Conservation (phyloP, 179 eudicot genomes). For the Sideroxylon spinosum region DNA sequence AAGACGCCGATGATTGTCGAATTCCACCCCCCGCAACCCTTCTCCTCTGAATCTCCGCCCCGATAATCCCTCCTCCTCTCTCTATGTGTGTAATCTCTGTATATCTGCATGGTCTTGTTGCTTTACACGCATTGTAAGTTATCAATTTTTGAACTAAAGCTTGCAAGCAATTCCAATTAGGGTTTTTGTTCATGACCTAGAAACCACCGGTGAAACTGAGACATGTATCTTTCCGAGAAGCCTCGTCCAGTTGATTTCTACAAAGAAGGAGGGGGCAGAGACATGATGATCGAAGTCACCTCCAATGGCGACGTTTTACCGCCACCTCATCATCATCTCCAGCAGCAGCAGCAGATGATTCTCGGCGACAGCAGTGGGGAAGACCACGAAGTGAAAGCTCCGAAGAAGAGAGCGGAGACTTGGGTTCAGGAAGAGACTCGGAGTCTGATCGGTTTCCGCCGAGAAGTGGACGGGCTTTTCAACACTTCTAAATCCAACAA, state of each 20-base stretch:
- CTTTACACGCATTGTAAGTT: background rate
- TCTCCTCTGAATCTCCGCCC: no score
- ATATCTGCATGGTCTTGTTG: background rate
- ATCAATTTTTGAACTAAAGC: background rate
- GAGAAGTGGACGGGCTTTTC: constrained; percentile 51
- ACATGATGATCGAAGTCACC: constrained; percentile 19
- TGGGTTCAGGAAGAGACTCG: constrained; percentile 75
- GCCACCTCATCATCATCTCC: constrained; percentile 6
- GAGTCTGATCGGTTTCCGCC: constrained; percentile 40
- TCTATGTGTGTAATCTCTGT: background rate
- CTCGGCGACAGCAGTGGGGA: constrained; percentile 21
- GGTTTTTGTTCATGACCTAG: constrained; percentile 7
- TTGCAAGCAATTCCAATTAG: background rate
- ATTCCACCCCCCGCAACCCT: no score
- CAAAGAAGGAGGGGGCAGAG: constrained; percentile 11
- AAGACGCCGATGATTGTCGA: no score
- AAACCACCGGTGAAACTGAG: background rate
- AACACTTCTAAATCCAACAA: constrained; percentile 72
- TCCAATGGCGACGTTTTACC: constrained; percentile 16
- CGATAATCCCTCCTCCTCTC: background rate
- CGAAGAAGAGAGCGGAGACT: constrained; percentile 68
- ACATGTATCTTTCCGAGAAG: constrained; percentile 21
- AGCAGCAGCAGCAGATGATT: constrained; percentile 12
- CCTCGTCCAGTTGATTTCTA: constrained; percentile 21
- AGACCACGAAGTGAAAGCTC: constrained; percentile 23